phyloP scores from a whole-genome alignment of 1,284 basidiomycete species.

The Wallemia mellicola region DNA sequence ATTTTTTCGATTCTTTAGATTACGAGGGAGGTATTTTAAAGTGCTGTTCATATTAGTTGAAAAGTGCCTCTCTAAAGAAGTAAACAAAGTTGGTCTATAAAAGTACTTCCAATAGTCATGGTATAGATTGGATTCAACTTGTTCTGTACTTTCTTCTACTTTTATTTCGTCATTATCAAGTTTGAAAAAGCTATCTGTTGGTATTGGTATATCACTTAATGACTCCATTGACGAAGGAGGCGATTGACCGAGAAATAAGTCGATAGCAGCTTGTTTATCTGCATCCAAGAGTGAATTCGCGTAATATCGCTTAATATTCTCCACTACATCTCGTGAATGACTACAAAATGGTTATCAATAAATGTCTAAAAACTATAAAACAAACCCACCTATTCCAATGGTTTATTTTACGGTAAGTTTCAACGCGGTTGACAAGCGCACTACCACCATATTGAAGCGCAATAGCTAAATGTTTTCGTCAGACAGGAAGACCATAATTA shows the following conservation, averaged over 20 bases:
- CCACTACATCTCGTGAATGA: constrained; percentile 87
- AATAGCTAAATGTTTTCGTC: constrained; percentile 28
- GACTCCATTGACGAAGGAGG: constrained; percentile 12
- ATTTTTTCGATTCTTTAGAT: not conserved
- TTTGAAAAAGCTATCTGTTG: constrained; percentile 22
- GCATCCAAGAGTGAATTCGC: constrained; percentile 88
- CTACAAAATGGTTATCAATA: constrained; percentile 26
- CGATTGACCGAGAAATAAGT: constrained; percentile 66
- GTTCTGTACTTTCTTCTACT: constrained; percentile 10
- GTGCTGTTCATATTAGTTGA: constrained; percentile 65
- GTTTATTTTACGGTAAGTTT: constrained; percentile 80
- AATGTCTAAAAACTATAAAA: not conserved
- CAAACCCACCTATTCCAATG: constrained; percentile 36
- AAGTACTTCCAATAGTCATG: constrained; percentile 64
- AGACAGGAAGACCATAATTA: not conserved
- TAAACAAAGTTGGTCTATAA: constrained; percentile 58
- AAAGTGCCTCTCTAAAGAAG: constrained; percentile 50
- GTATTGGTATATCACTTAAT: constrained; percentile 4
- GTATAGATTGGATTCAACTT: constrained; percentile 3
- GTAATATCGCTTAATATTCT: constrained; percentile 84
- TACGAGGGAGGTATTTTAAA: constrained; percentile 20
- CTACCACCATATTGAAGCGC: constrained; percentile 91
- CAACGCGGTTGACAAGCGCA: constrained; percentile 82
- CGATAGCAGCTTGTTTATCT: constrained; percentile 92
- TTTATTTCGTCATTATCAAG: constrained; percentile 26